These are phyloP conservation scores for Colletotrichum neosansevieriae DNA, from an alignment of 2,329 filamentous ascomycete genomes.

Conservation along the genomic window DNA sequence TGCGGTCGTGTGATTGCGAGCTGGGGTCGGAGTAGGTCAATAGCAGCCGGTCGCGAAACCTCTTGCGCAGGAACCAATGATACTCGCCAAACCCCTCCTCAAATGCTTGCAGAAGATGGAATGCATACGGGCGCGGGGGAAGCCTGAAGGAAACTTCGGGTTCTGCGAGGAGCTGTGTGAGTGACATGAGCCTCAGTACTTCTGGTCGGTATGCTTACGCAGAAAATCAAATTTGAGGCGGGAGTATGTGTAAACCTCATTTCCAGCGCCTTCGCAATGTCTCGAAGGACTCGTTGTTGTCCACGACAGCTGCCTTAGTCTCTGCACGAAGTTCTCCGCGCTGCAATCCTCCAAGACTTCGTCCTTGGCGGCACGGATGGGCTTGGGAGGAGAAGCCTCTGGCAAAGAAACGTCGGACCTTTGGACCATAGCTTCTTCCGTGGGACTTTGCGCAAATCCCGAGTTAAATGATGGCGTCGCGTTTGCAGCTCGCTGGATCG, in stretches of 20 bases:
- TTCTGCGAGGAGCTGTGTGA: neutral
- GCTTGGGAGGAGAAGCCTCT: neutral
- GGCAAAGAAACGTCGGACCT: neutral
- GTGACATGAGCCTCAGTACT: neutral
- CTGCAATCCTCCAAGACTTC: slow-evolving; percentile 37
- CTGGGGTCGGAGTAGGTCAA: slow-evolving; percentile 39
- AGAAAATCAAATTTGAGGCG: slow-evolving; percentile 41
- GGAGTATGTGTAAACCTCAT: slow-evolving; percentile 39
- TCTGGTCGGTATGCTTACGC: slow-evolving; percentile 17
- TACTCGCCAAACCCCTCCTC: slow-evolving; percentile 43
- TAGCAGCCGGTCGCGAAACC: slow-evolving; percentile 33
- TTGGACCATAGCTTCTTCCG: neutral
- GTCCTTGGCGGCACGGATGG: neutral
- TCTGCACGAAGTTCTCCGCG: slow-evolving; percentile 40
- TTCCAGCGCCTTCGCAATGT: neutral
- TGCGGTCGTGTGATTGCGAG: slow-evolving; percentile 40
- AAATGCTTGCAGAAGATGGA: slow-evolving; percentile 38
- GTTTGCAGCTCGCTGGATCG: neutral
- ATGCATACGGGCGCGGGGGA: slow-evolving; percentile 38
- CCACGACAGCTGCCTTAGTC: slow-evolving; percentile 31
- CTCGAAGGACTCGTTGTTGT: neutral
- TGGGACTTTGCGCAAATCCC: too few species aligned
- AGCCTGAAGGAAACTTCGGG: slow-evolving; percentile 39
- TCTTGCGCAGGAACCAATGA: slow-evolving; percentile 41
- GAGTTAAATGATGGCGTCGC: neutral